These are phyloP conservation scores for Musa balbisiana DNA, from an alignment of 202 grass and related monocot species.

Conservation along the genomic window DNA sequence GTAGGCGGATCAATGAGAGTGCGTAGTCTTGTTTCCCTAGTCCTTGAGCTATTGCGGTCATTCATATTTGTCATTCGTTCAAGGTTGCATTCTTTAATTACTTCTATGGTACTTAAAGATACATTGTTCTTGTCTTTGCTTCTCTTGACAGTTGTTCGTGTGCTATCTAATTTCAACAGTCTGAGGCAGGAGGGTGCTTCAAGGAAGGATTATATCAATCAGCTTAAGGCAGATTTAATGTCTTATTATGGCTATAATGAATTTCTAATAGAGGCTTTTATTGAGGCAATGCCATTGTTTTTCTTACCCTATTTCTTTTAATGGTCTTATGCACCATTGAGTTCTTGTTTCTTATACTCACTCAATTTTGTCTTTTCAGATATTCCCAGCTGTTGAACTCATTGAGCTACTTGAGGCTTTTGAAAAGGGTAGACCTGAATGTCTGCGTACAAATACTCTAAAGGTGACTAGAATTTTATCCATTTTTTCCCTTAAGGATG, in stretches of 20 bases:
- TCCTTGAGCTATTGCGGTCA: conserved; percentile 14
- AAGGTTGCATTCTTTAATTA: conserved; percentile 15
- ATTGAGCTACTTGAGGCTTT: conserved; percentile 84
- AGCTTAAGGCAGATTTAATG: conserved; percentile 80
- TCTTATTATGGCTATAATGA: conserved; percentile 93
- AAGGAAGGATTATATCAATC: conserved; percentile 74
- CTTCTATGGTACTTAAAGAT: neutral
- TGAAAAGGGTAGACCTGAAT: conserved; percentile 91
- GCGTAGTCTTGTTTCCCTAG: conserved; percentile 5
- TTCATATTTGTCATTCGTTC: neutral
- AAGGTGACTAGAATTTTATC: conserved; percentile 43
- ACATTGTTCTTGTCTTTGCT: neutral
- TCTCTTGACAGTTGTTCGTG: conserved; percentile 61
- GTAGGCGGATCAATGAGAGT: conserved; percentile 91
- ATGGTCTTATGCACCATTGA: conserved; percentile 7
- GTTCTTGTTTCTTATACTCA: conserved; percentile 1
- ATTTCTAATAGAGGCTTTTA: conserved; percentile 70
- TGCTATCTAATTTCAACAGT: conserved; percentile 79
- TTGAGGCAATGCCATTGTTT: conserved; percentile 43
- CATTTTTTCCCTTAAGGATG: too few relatives aligned
- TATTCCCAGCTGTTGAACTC: conserved; percentile 85
- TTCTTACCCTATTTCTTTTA: conserved; percentile 8
- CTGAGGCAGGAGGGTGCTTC: conserved; percentile 68
- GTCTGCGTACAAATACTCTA: conserved; percentile 79
- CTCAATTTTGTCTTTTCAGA: conserved; percentile 32